These are phyloP conservation scores for Chaetomium sp. DNA, from an alignment of 2,329 filamentous ascomycete genomes.

Conservation along the genomic window DNA sequence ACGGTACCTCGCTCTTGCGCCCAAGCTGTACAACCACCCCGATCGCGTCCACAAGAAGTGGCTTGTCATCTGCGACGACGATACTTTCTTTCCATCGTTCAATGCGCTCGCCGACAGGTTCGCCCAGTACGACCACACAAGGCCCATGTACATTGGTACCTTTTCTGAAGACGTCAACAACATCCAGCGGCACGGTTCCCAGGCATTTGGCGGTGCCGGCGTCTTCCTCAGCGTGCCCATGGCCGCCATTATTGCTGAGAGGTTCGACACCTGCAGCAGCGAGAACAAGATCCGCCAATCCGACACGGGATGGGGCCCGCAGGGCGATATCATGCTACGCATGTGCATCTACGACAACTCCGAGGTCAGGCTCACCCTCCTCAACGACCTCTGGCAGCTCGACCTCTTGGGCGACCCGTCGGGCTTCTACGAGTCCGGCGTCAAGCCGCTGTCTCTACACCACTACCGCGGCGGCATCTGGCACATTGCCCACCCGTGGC, in stretches of 20 bases:
- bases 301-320: constrained; percentile 60
- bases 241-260: constrained; percentile 38
- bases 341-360: constrained; percentile 67
- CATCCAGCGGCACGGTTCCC: constrained; percentile 61
- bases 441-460: constrained; percentile 62
- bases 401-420: constrained; percentile 63
- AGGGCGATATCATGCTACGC: constrained; percentile 63
- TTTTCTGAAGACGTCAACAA: constrained; percentile 64
- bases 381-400: constrained; percentile 62
- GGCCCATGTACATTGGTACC: constrained; percentile 61
- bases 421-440: constrained; percentile 65
- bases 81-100: constrained; percentile 66
- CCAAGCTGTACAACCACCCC: constrained; percentile 56
- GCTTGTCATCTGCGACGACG: constrained; percentile 65
- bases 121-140: constrained; percentile 53
- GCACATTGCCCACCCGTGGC: constrained; percentile 57
- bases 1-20: constrained; percentile 58
- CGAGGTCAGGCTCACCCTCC: constrained; percentile 56
- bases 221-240: constrained; percentile 61
- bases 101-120: constrained; percentile 55
- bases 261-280: constrained; percentile 44
- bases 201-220: constrained; percentile 65
- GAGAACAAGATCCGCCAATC: constrained; percentile 56
- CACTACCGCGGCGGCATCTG: constrained; percentile 65
- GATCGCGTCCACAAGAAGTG: constrained; percentile 55